These are phyloP conservation scores for Candida wancherniae DNA, from an alignment of 805 yeast genomes.

Conservation along the genomic window DNA sequence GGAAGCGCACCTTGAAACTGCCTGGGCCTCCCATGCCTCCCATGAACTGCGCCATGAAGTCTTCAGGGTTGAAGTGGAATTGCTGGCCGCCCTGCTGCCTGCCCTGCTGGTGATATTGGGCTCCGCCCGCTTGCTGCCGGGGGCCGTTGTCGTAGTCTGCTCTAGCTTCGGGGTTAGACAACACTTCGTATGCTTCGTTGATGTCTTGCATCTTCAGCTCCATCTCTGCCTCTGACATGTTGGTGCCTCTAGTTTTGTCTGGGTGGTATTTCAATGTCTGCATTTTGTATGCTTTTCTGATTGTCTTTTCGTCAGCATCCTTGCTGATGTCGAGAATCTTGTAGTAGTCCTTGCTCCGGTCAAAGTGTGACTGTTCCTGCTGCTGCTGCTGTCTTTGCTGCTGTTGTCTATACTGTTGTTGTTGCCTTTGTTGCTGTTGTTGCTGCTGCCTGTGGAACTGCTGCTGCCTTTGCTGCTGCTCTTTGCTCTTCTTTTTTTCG, in stretches of 20 bases:
- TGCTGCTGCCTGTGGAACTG: constrained; percentile 35
- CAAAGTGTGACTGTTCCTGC: constrained; percentile 24
- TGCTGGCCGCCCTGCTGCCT: constrained; percentile 5
- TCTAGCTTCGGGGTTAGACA: constrained; percentile 61
- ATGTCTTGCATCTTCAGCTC: constrained; percentile 87
- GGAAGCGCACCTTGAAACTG: no score
- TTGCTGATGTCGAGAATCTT: constrained; percentile 64
- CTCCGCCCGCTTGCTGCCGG: constrained; percentile 6
- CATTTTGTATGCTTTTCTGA: constrained; percentile 76
- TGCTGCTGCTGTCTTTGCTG: constrained; percentile 26
- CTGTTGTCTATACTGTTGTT: constrained; percentile 39
- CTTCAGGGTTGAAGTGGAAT: constrained; percentile 10
- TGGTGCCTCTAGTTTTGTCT: constrained; percentile 74
- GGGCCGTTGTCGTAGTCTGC: constrained; percentile 60
- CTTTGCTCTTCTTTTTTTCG: constrained; percentile 22
- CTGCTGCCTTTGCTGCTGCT: constrained; percentile 26
- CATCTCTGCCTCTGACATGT: constrained; percentile 59
- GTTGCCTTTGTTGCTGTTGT: constrained; percentile 43
- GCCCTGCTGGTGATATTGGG: constrained; percentile 6
- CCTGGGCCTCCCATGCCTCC: constrained; percentile 2
- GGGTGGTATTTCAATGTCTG: constrained; percentile 85
- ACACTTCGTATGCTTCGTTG: constrained; percentile 86
- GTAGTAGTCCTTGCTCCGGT: constrained; percentile 66
- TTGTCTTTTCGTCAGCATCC: constrained; percentile 65
- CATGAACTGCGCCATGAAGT: constrained; percentile 16